phyloP scores from a whole-genome alignment of 495 filamentous ascomycete genomes.

The Annulohypoxylon moriforme region DNA sequence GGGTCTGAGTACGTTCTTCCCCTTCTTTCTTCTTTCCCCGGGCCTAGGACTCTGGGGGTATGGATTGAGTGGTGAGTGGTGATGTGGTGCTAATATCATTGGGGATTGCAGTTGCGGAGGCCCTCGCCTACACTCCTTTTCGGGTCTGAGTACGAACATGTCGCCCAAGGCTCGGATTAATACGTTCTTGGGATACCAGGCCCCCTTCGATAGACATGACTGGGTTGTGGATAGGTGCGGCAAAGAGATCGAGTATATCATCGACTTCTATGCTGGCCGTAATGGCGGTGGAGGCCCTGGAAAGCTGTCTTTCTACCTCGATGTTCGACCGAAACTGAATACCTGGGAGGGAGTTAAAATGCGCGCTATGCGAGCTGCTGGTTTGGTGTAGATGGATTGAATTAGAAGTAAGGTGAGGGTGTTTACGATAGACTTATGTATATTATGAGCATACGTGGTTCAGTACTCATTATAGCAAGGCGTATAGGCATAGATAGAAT shows the following conservation, averaged over 20 bases:
- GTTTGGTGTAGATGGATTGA: constrained; percentile 60
- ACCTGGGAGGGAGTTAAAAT: constrained; percentile 89
- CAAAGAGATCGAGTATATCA: constrained; percentile 90
- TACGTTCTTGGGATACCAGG: constrained; percentile 83
- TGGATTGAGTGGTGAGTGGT: too few species aligned
- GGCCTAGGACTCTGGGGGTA: neutral
- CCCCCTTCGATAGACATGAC: constrained; percentile 95
- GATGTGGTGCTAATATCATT: neutral
- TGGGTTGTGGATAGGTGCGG: constrained; percentile 97
- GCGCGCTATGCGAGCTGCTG: constrained; percentile 72
- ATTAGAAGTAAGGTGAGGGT: constrained; percentile 4
- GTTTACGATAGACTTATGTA: constrained; percentile 28
- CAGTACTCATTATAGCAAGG: constrained; percentile 31
- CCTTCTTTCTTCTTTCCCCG: neutral
- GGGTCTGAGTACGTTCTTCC: constrained; percentile 58
- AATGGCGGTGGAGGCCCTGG: constrained; percentile 63
- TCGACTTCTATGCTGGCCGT: constrained; percentile 95
- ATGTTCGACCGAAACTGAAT: constrained; percentile 95
- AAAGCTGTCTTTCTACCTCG: constrained; percentile 89
- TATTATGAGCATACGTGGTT: neutral
- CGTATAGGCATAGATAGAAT: neutral
- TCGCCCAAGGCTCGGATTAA: constrained; percentile 86
- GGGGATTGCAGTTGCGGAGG: constrained; percentile 72
- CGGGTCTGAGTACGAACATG: constrained; percentile 75
- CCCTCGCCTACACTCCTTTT: constrained; percentile 85